Evolutionary conservation across 129 eudicot species (phyloP), one percentile per base, ranked within the genome.

Genomic region (Solidago caesia): DNA sequence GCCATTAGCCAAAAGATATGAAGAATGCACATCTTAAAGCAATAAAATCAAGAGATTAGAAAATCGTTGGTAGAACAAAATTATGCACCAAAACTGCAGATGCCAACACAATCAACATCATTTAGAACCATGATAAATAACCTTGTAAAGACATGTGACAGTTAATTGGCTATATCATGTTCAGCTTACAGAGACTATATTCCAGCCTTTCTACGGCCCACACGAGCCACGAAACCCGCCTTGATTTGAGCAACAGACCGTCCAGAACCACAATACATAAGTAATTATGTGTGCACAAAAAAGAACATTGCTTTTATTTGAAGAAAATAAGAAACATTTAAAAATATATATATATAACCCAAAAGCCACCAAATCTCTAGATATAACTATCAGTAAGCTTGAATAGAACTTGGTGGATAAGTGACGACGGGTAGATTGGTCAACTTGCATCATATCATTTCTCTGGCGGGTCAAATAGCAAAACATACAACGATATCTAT

Each of bases 201-300:
- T 44, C 70, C 78, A 27, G 70, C 70, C 61, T 74, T 74, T 61
- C 61, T 74, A 46, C 62, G 60, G 13, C 78, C 78, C 45, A 74
- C 62, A 47, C 70, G 78, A 74, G 78, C 78, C 70, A 74, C 51
- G 2, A 74, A 74, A 47, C 78, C 70, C 6, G 78, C 70, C 60
- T 74, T 74, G 41, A 74, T 74, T 29, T 49, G 70, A 74, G 78
- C 78, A 74, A 62, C 78, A 9, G 78, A 74, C 56, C 70, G 56
- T 16, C 69, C 62, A 14, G 49, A 74, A 49, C 78, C 78, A 74
- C 4, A 29, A 74, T 25, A 68, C 42, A 68, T 39, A 5, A 14
- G 0, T 16, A 63, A 63, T 12, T 56, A 56, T 16, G 10, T 39
- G 13, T 29, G n/a, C 46, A 8, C 10, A 1, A 33, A 11, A 33